Percentiles rank a stretch among this genome's conserved stretches.
Conservation (phyloP, 2,329 filamentous ascomycete species). For the Aquanectria penicillioides region DNA sequence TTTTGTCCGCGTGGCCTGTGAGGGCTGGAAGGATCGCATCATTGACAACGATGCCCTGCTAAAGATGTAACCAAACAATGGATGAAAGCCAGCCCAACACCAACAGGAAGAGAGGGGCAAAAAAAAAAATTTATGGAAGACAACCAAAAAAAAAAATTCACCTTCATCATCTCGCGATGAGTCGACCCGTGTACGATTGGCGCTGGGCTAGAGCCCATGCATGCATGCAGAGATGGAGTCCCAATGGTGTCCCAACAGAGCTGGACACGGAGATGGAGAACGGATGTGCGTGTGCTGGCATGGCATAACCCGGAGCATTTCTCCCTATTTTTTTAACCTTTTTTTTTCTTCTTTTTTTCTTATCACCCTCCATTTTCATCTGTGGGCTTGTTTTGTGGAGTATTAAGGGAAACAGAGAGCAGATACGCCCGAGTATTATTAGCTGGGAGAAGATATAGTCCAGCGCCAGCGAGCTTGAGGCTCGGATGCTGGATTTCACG, state of each 20-base stretch:
- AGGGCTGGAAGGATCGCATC: constrained; percentile 49
- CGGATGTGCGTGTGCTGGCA: not conserved
- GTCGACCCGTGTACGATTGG: too few relatives aligned
- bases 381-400: not conserved
- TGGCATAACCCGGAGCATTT: constrained; percentile 8
- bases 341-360: not conserved
- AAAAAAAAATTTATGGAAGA: too few relatives aligned
- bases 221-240: too few relatives aligned
- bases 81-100: not conserved
- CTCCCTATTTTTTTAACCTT: constrained; percentile 6
- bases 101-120: not conserved
- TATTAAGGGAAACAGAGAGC: not conserved
- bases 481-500: constrained; percentile 5
- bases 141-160: not conserved
- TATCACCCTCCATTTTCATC: not conserved
- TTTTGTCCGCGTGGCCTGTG: constrained; percentile 48
- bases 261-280: not conserved
- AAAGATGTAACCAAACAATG: constrained; percentile 37
- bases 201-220: too few relatives aligned
- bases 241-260: too few relatives aligned
- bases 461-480: not conserved
- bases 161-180: too few relatives aligned
- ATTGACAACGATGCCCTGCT: constrained; percentile 47
- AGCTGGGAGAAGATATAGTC: too few relatives aligned
- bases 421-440: too few relatives aligned